Base-by-base conservation (phyloP, 495 filamentous ascomycete species). In the Hapsidospora chrysogenum region DNA sequence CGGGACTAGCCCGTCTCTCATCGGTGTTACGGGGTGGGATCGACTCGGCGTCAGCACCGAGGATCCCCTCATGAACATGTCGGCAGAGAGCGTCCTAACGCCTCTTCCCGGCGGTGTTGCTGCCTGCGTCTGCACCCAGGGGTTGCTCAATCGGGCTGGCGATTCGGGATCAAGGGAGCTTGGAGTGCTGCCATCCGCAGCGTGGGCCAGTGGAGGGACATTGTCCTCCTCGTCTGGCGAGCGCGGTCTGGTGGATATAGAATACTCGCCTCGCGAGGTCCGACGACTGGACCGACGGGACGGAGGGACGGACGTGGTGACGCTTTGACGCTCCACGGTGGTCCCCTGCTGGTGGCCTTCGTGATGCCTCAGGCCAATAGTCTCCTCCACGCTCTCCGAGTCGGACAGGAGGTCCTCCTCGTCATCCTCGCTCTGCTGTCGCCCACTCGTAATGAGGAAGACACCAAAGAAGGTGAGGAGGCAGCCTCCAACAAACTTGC, bases 401-500 rank as follows among this genome's bases (percentile, higher is more conserved):
- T 65, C 68, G 8, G 56, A 57, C 25, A 68, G 47, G 11, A 63
- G 52, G n/a, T 69, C 68, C 9, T 70, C 69, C 2, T 61, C 56
- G 21, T 63, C 56, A 13, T 15, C 18, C 7, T 35, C 33, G 9
- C 21, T n/a, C 10, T 51, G 58, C 19, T 56, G 50, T 45, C 76
- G 52, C 33, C 70, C 75, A 36, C 66, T 85, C 1, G 86, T 95
- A 43, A 97, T 93, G 42, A 92, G 72, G 52, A 85, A 96, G 9
- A 96, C 89, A 3, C 89, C 89, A 17, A 85, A 66, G 54, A 97
- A 97, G 2, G 89, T 97, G 40, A 96, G 57, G 0, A 74, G 57
- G 52, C 89, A 96, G 20, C 89, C 89, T 3, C 80, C 84, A 22
- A 87, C 59, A 43, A 97, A 97, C 46, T 93, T 92, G 13, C 58